A percentile compares a stretch with the other conserved stretches of the same genome.
phyloP scores from a whole-genome alignment of 371 early-diverging fungal genomes.

The Mucor ambiguus region DNA sequence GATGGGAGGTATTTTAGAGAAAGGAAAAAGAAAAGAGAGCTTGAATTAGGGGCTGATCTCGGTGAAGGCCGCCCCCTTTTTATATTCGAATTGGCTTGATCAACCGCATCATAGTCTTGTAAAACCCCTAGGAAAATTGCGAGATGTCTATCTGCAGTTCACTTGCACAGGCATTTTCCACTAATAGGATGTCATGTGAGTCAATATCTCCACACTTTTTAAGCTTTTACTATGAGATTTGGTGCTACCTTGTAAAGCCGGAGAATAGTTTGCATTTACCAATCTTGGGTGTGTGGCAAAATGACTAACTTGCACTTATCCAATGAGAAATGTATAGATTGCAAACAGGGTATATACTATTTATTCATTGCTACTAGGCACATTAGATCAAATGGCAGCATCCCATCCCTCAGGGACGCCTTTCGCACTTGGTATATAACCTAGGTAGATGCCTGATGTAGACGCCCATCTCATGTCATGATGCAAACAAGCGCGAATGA shows the following conservation, averaged over 20 bases:
- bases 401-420: constrained; percentile 39
- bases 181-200: constrained; percentile 8
- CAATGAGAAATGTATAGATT: constrained; percentile 8
- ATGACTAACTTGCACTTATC: constrained; percentile 14
- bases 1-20: not conserved
- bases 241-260: constrained; percentile 5
- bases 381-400: constrained; percentile 1
- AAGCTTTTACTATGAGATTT: constrained; percentile 8
- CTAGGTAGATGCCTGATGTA: constrained; percentile 31
- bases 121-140: not conserved
- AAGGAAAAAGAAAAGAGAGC: not conserved
- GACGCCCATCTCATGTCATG: constrained; percentile 53
- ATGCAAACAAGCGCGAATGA: constrained; percentile 39
- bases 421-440: constrained; percentile 31
- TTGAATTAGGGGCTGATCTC: not conserved
- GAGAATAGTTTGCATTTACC: constrained; percentile 10
- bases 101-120: not conserved
- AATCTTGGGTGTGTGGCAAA: not conserved
- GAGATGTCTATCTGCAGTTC: not conserved
- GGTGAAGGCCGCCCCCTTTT: not conserved
- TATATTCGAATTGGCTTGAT: not conserved
- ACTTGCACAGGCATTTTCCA: not conserved
- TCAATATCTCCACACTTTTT: constrained; percentile 10
- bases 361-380: not conserved
- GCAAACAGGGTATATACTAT: constrained; percentile 1